Base-by-base conservation (phyloP, 2,329 filamentous ascomycete genomes). In the Penicillium sp. region DNA sequence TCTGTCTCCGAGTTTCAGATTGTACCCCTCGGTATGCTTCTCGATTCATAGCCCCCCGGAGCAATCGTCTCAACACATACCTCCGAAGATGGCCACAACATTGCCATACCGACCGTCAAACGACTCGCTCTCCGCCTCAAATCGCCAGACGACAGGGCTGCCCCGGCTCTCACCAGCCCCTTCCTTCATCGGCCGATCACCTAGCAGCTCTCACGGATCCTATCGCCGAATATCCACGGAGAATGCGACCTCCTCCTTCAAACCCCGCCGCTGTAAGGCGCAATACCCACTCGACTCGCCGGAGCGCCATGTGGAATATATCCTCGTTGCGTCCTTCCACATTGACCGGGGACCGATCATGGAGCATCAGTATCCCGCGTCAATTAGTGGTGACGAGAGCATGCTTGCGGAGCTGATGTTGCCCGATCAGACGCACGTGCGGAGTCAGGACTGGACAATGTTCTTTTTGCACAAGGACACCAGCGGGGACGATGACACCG, bases 381-480 rank as follows among this genome's bases (percentile, higher is more conserved):
- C 93, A 47, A 97, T 99, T 59, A 97, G 92, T 47, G 93, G 94
- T 31, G 93, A 99, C 71, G 94, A 99, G 77, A 89, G 96, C 68
- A 97, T 97, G 92, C 77, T 99, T 69, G 94, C 94, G 6, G 94
- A 99, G 79, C 84, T 99, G 68, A 99, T 99, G 94, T 79, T 99
- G 71, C 94, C 94, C 0, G 94, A 99, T 74, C 93, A 97, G 75
- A 92, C 93, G 21, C 94, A 99, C 76, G 86, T 94, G 57, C 86
- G 94, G 38, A 93, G 90, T 68, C 92, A 97, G 75, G 94, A 99
- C 73, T 99, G 94, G 94, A 99, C 94, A 40, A 96, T 97, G 52
- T 99, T 99, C 79, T 99, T 99, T 71, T 74, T 99, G 53, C 94
- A 99, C 77, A 97, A 97, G 73, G 94, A 99, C 72, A 90, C 88